phyloP scores from a whole-genome alignment of 2,329 filamentous ascomycete genomes.

The Stagonosporopsis chrysanthemi region DNA sequence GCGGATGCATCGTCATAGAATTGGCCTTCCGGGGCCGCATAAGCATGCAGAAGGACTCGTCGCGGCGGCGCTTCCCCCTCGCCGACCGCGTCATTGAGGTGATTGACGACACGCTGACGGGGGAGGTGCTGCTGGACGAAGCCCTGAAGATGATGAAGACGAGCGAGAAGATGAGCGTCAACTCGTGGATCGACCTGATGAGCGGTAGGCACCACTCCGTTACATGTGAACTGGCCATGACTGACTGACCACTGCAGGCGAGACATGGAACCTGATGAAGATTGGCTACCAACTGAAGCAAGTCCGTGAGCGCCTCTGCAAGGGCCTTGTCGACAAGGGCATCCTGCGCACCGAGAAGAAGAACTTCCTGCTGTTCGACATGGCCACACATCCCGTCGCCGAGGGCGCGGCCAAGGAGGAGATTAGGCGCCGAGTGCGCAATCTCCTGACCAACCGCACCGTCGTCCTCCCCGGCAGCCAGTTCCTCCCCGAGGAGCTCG shows the following conservation, averaged over 20 bases:
- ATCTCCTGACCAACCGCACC: constrained; percentile 90
- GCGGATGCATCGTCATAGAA: constrained; percentile 98
- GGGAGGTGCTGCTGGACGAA: constrained; percentile 96
- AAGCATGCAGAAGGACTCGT: constrained; percentile 97
- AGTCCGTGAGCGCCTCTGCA: constrained; percentile 95
- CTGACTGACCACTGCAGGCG: constrained; percentile 67
- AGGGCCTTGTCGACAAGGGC: constrained; percentile 97
- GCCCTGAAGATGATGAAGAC: constrained; percentile 99
- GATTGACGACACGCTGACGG: constrained; percentile 93
- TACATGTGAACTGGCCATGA: constrained; percentile 4
- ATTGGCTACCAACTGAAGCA: constrained; percentile 99
- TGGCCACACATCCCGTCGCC: constrained; percentile 97
- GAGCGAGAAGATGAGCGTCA: constrained; percentile 99
- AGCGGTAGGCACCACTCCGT: constrained; percentile 70
- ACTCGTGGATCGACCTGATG: constrained; percentile 98
- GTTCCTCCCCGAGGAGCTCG: constrained; percentile 91
- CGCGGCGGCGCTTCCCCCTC: constrained; percentile 87
- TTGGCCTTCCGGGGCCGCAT: constrained; percentile 94
- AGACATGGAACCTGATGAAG: constrained; percentile 99
- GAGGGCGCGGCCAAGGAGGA: constrained; percentile 98
- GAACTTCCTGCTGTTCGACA: constrained; percentile 99
- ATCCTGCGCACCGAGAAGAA: constrained; percentile 98
- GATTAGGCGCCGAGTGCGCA: constrained; percentile 90
- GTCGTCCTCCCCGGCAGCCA: constrained; percentile 86
- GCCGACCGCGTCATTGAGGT: constrained; percentile 96